Conservation (phyloP, 2,329 filamentous ascomycete species). For the Aspergillus piperis region DNA sequence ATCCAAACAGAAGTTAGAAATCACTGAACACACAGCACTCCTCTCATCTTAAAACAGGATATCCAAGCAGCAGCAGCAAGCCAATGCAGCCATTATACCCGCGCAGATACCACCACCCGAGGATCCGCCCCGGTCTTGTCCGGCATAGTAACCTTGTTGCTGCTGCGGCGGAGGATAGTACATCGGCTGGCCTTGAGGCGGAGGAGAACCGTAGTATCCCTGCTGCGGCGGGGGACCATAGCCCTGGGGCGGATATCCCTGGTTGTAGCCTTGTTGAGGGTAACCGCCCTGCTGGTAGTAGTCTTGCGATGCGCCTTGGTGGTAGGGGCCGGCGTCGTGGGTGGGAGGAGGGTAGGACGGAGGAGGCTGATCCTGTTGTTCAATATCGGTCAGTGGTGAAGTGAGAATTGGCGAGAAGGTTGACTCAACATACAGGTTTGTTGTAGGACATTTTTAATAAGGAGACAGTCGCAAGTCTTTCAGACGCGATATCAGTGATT, state of each 20-base stretch:
- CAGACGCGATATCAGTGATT: background rate
- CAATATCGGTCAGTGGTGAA: background rate
- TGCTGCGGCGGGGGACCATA: slow-evolving; percentile 26
- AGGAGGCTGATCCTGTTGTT: slow-evolving; percentile 34
- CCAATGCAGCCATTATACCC: slow-evolving; percentile 49
- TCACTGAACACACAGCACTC: background rate
- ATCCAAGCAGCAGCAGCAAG: slow-evolving; percentile 55
- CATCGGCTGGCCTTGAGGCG: slow-evolving; percentile 32
- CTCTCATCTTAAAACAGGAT: slow-evolving; percentile 41
- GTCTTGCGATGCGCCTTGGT: slow-evolving; percentile 31
- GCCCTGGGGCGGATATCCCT: slow-evolving; percentile 31
- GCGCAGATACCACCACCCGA: slow-evolving; percentile 47
- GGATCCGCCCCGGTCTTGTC: slow-evolving; percentile 32
- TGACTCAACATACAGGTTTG: slow-evolving; percentile 31
- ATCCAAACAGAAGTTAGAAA: slow-evolving; percentile 6
- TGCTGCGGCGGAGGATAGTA: slow-evolving; percentile 42
- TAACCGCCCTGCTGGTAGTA: slow-evolving; percentile 33
- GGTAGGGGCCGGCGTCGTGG: slow-evolving; percentile 36
- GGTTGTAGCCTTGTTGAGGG: slow-evolving; percentile 19
- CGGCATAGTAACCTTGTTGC: slow-evolving; percentile 41
- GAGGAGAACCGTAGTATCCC: slow-evolving; percentile 30
- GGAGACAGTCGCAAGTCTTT: background rate
- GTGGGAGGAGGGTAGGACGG: slow-evolving; percentile 40
- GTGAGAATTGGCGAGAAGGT: background rate
- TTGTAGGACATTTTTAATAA: slow-evolving; percentile 32